A percentile compares a stretch with the other conserved stretches of the same genome.
These are phyloP conservation scores for Panaeolus cyanescens DNA, from an alignment of 768 basidiomycete genomes.

Conservation along the genomic window DNA sequence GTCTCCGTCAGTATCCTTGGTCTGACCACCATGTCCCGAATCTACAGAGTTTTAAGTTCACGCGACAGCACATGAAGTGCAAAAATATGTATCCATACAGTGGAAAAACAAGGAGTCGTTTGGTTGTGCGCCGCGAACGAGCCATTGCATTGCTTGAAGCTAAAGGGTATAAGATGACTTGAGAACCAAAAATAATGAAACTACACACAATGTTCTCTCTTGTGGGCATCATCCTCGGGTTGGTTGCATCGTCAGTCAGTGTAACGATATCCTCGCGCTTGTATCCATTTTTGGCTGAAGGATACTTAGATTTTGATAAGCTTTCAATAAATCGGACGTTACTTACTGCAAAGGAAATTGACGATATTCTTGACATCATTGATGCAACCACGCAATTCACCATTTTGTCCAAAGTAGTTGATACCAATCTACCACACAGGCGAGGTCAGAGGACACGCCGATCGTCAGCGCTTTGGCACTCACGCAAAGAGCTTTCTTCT, in stretches of 20 bases:
- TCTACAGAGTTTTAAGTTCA: conserved; percentile 40
- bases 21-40: conserved; percentile 94
- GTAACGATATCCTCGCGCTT: conserved; percentile 80
- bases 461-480: conserved; percentile 22
- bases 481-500: conserved; percentile 87
- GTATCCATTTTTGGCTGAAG: conserved; percentile 62
- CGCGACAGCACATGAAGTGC: not conserved
- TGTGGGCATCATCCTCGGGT: conserved; percentile 72
- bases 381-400: conserved; percentile 82
- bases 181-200: not conserved
- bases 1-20: conserved; percentile 79
- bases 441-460: not conserved
- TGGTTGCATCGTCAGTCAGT: conserved; percentile 73
- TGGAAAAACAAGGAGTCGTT: conserved; percentile 93
- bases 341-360: conserved; percentile 71
- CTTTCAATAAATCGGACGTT: not conserved
- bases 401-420: conserved; percentile 73
- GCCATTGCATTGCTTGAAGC: conserved; percentile 87
- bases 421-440: conserved; percentile 71
- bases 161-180: conserved; percentile 23
- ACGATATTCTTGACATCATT: conserved; percentile 88
- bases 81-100: conserved; percentile 46
- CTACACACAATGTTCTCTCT: conserved; percentile 71
- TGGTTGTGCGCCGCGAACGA: conserved; percentile 76
- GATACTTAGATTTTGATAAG: not conserved